Evolutionary conservation across 2,329 filamentous ascomycete species (phyloP).

Genomic region (Fusarium liriodendri): DNA sequence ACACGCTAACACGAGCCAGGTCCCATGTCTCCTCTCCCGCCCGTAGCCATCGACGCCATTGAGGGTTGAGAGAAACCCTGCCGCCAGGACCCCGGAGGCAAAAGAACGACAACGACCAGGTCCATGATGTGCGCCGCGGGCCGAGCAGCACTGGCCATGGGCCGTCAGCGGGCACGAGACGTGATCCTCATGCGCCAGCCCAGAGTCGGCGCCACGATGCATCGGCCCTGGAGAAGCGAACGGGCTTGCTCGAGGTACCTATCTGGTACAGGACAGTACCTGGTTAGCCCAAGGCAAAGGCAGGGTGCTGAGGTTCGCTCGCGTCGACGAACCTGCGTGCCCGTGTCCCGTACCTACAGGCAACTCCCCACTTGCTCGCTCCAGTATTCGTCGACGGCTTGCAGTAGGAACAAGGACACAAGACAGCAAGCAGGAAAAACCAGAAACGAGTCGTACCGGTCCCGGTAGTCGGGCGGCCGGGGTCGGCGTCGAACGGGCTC

Average conservation of each 20-base stretch:
- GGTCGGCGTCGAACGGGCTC: conserved; percentile 42
- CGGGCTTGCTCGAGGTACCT: conserved; percentile 24
- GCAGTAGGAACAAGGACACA: conserved; percentile 36
- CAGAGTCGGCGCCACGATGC: conserved; percentile 39
- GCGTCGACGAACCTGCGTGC: conserved; percentile 30
- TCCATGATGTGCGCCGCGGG: conserved; percentile 41
- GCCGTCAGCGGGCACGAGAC: conserved; percentile 41
- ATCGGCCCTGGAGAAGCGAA: conserved; percentile 35
- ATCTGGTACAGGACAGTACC: conserved; percentile 11
- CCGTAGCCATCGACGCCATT: conserved; percentile 46
- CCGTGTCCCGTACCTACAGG: conserved; percentile 27
- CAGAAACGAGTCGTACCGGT: conserved; percentile 32
- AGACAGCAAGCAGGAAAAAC: conserved; percentile 14
- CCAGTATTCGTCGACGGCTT: conserved; percentile 32
- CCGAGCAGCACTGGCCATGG: conserved; percentile 42
- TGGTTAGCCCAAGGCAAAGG: conserved; percentile 19
- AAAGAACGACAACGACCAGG: conserved; percentile 38
- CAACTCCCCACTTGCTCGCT: conserved; percentile 30
- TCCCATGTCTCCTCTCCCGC: conserved; percentile 45
- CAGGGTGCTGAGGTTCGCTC: conserved; percentile 20
- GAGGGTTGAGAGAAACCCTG: conserved; percentile 35
- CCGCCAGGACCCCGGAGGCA: conserved; percentile 38
- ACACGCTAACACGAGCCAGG: conserved; percentile 44
- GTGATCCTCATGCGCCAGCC: conserved; percentile 42
- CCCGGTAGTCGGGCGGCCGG: conserved; percentile 40